These are phyloP conservation scores for Peniophora sp. DNA, from an alignment of 1,284 basidiomycete species.

Conservation along the genomic window DNA sequence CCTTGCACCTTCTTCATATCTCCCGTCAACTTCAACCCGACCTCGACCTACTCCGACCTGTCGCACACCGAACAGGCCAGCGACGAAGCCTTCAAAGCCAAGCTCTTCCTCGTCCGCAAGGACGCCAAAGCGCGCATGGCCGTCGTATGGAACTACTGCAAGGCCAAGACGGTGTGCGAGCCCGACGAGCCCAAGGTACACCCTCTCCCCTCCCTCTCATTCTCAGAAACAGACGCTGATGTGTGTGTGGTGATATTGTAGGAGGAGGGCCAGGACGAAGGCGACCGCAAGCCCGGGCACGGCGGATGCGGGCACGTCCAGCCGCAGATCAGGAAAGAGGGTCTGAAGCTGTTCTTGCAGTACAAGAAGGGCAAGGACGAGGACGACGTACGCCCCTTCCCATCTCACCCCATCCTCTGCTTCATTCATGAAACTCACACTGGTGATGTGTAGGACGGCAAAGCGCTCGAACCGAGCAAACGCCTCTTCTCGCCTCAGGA, in stretches of 20 bases:
- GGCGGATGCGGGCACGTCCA: slow-evolving; percentile 95
- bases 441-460: slow-evolving; percentile 53
- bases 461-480: slow-evolving; percentile 86
- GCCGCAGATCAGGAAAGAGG: slow-evolving; percentile 90
- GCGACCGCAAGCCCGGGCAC: slow-evolving; percentile 73
- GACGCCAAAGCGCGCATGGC: slow-evolving; percentile 87
- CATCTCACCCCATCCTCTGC: neutral
- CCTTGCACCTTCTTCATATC: no score
- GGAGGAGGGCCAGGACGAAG: slow-evolving; percentile 64
- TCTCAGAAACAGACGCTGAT: no score
- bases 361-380: slow-evolving; percentile 93
- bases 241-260: slow-evolving; percentile 22
- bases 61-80: slow-evolving; percentile 40
- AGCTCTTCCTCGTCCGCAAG: slow-evolving; percentile 71
- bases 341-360: slow-evolving; percentile 91
- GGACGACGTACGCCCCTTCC: slow-evolving; percentile 67
- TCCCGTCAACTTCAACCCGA: no score
- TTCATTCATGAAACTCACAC: slow-evolving; percentile 12
- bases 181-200: slow-evolving; percentile 70
- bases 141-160: slow-evolving; percentile 79
- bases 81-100: slow-evolving; percentile 76
- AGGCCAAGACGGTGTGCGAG: slow-evolving; percentile 82
- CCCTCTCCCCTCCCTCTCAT: no score
- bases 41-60: no score
- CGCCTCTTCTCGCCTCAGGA: slow-evolving; percentile 83